Evolutionary conservation across 345 rosid genomes (phyloP).

Genomic region (Lumnitzera littorea): DNA sequence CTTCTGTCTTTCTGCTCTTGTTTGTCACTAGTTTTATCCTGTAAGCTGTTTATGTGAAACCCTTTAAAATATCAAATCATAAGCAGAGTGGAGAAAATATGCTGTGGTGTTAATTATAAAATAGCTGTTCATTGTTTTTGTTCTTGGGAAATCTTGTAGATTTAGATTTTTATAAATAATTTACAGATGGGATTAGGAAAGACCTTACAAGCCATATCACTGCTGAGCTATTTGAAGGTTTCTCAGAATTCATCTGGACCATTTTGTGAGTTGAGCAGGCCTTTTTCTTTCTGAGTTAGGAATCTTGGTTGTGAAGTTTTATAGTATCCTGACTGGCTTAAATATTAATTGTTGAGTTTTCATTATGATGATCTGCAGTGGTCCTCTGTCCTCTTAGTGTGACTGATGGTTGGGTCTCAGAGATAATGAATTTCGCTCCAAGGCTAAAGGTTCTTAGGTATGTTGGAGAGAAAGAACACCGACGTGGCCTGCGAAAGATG

Average conservation of each 20-base stretch:
- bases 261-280: constrained; percentile 48
- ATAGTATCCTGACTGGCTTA: constrained; percentile 2
- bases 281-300: constrained; percentile 9
- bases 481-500: constrained; percentile 41
- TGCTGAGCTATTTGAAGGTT: constrained; percentile 70
- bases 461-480: constrained; percentile 68
- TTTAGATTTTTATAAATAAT: constrained; percentile 7
- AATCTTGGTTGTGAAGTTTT: neutral
- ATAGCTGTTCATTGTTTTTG: neutral
- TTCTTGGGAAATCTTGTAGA: neutral
- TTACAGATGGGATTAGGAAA: constrained; percentile 90
- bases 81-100: too few species aligned
- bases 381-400: constrained; percentile 83
- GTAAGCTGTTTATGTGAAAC: too few species aligned
- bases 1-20: too few species aligned
- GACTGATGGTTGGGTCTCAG: constrained; percentile 78
- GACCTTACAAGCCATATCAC: constrained; percentile 77
- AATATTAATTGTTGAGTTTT: neutral
- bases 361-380: constrained; percentile 34
- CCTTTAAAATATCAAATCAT: too few species aligned
- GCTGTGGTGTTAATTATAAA: too few species aligned
- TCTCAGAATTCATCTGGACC: constrained; percentile 44
- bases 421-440: constrained; percentile 65
- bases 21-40: too few species aligned
- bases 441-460: constrained; percentile 52